phyloP scores from a whole-genome alignment of 805 yeast species.

The Barnettozyma botsteinii region DNA sequence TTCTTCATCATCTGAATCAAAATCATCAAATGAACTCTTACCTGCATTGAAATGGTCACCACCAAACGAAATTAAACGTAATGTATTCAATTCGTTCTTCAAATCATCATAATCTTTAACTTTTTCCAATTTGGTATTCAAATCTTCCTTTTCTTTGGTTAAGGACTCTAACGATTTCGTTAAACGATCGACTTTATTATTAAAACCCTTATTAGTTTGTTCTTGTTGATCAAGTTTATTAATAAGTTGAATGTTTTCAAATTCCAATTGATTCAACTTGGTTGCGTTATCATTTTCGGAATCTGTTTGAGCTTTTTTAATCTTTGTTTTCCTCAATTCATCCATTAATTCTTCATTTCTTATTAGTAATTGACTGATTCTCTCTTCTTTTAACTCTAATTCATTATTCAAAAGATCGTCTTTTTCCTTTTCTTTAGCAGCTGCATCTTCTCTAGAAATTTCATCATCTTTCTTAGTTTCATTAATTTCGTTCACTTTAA shows the following conservation, averaged over 20 bases:
- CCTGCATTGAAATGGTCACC: constrained; percentile 39
- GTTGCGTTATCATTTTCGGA: constrained; percentile 35
- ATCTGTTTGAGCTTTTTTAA: constrained; percentile 39
- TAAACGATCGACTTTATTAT: constrained; percentile 14
- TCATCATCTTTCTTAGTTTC: not conserved
- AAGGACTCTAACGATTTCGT: constrained; percentile 33
- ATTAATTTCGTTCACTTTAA: constrained; percentile 39
- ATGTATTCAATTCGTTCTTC: constrained; percentile 65
- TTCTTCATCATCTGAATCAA: constrained; percentile 23
- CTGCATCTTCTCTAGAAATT: constrained; percentile 34
- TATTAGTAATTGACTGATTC: constrained; percentile 65
- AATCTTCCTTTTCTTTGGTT: constrained; percentile 41
- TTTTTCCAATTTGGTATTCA: constrained; percentile 43
- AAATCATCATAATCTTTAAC: constrained; percentile 75
- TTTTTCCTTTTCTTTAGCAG: constrained; percentile 46
- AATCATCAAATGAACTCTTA: constrained; percentile 3
- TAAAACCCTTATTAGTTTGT: constrained; percentile 16
- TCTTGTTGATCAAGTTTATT: constrained; percentile 53
- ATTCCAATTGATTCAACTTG: constrained; percentile 50
- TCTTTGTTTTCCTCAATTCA: constrained; percentile 48
- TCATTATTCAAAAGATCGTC: constrained; percentile 48
- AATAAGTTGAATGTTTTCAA: constrained; percentile 59
- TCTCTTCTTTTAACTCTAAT: constrained; percentile 64
- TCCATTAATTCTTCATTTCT: constrained; percentile 71
- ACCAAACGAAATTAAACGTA: constrained; percentile 76